Base-by-base conservation (phyloP, 1,139 yeast species). In the Pichia kudriavzevii region DNA sequence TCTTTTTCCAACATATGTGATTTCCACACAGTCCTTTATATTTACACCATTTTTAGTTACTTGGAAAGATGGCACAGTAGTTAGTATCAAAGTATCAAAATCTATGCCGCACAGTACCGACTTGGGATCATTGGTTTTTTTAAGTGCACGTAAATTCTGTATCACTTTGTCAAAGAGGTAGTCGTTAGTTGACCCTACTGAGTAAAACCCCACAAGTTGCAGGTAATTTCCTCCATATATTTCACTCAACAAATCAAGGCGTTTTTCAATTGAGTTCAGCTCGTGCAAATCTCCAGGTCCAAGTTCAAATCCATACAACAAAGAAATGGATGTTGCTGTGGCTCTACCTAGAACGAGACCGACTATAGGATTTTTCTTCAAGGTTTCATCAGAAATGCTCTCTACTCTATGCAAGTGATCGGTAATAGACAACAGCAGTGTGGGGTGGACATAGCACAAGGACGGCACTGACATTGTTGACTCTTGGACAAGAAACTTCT, bases 181-280 rank as follows among this genome's bases (percentile, higher is more conserved):
- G 21, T 16, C 9, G 13, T 25, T 14, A 13, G 18, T 5, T 25
- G 8, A 14, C 10, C 25, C 31, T 14, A 11, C 19, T 4, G 12
- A 10, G 22, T 40, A 45, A 17, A 42, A 31, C 3, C 49, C 49
- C 15, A 44, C 43, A 10, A 45, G 14, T 11, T 25, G 23, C 14
- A 45, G 28, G 28, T 42, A 41, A 7, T 22, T 33, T 7, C 39
- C 34, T 1, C 45, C 43, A 22, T 45, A 45, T 6, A 45, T 34
- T 20, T 41, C 42, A 14, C 28, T 25, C 10, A 45, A 19, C 11
- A 44, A 22, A 7, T 7, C 15, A 22, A 32, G 22, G 22, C 37
- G 38, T 8, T 28, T 8, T 3, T 7, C 9, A 9, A 36, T 22
- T 5, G 7, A 10, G 8, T 27, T 22, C 12, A 7, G 14, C 12